A percentile compares a stretch with the other conserved stretches of the same genome.
Conservation (phyloP, 2,329 filamentous ascomycete genomes). For the Grosmannia huntii region DNA sequence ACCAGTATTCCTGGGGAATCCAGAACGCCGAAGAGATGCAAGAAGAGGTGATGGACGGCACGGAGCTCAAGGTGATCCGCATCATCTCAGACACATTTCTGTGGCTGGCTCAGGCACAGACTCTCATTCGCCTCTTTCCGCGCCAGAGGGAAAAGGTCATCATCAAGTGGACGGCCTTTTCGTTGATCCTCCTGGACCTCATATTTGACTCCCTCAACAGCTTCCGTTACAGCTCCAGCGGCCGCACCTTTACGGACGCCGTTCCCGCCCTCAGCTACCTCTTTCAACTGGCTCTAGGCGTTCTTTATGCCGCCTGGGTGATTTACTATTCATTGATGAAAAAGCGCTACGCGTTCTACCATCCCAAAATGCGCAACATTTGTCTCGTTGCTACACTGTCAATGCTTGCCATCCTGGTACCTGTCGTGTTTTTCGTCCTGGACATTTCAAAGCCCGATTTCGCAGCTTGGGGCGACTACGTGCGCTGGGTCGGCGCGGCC, state of each 20-base stretch:
- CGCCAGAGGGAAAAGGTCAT: constrained; percentile 95
- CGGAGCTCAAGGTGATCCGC: constrained; percentile 78
- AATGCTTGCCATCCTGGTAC: constrained; percentile 69
- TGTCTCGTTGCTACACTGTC: constrained; percentile 68
- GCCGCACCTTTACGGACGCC: constrained; percentile 67
- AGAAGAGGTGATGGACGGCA: constrained; percentile 65
- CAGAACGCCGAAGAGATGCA: constrained; percentile 71
- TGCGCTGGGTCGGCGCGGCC: constrained; percentile 89
- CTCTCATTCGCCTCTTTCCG: constrained; percentile 86
- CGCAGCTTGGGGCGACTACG: constrained; percentile 88
- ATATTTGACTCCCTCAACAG: constrained; percentile 87
- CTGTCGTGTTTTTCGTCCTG: constrained; percentile 84
- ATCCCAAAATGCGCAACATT: constrained; percentile 83
- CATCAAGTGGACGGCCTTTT: constrained; percentile 97
- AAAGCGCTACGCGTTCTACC: constrained; percentile 80
- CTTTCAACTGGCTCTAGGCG: constrained; percentile 73
- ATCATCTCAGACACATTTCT: constrained; percentile 93
- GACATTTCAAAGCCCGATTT: constrained; percentile 79
- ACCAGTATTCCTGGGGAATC: constrained; percentile 66
- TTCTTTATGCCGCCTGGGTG: constrained; percentile 87
- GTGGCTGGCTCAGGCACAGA: constrained; percentile 96
- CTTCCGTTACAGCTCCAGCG: constrained; percentile 46
- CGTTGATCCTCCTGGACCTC: constrained; percentile 79
- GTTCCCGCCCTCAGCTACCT: constrained; percentile 85
- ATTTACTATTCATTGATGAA: constrained; percentile 90